Conservation (phyloP, 1,139 yeast genomes). For the Sugiyamaella novakii region DNA sequence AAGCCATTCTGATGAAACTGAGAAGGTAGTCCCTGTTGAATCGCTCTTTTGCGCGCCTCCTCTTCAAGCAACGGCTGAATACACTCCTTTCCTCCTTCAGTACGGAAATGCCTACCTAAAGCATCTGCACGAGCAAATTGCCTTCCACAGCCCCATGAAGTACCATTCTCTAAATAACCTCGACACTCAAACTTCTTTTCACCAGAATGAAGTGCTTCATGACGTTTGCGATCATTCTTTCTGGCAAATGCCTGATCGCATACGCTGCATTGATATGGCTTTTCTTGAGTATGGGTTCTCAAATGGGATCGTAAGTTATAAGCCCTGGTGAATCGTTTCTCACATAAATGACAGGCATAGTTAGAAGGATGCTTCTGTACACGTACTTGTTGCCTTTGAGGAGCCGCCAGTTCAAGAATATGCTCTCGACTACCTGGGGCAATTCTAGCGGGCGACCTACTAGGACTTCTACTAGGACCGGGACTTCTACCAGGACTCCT, state of each 20-base stretch:
- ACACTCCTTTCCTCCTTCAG: constrained; percentile 89
- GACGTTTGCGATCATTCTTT: constrained; percentile 92
- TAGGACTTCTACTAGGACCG: constrained; percentile 11
- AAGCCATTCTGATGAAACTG: no score
- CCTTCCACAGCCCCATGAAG: constrained; percentile 88
- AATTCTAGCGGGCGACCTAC: constrained; percentile 7
- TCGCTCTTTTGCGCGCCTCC: constrained; percentile 40
- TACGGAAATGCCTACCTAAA: constrained; percentile 86
- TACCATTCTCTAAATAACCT: constrained; percentile 67
- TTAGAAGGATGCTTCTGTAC: constrained; percentile 77
- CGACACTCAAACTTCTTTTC: constrained; percentile 84
- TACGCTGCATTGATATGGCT: constrained; percentile 82
- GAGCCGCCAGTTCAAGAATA: constrained; percentile 42
- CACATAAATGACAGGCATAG: constrained; percentile 83
- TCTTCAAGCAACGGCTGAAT: constrained; percentile 73
- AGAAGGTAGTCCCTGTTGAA: background rate
- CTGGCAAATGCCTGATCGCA: constrained; percentile 96
- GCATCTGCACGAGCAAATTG: constrained; percentile 97
- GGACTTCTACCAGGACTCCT: constrained; percentile 1
- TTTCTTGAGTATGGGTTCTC: constrained; percentile 90
- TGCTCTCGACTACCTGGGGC: constrained; percentile 37
- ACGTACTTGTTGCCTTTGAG: constrained; percentile 48
- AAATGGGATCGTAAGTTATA: constrained; percentile 89
- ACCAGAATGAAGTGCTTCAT: constrained; percentile 90
- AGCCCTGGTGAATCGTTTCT: constrained; percentile 85